These are phyloP conservation scores for Aspergillus costaricaensis DNA, from an alignment of 2,329 filamentous ascomycete genomes.

Conservation along the genomic window DNA sequence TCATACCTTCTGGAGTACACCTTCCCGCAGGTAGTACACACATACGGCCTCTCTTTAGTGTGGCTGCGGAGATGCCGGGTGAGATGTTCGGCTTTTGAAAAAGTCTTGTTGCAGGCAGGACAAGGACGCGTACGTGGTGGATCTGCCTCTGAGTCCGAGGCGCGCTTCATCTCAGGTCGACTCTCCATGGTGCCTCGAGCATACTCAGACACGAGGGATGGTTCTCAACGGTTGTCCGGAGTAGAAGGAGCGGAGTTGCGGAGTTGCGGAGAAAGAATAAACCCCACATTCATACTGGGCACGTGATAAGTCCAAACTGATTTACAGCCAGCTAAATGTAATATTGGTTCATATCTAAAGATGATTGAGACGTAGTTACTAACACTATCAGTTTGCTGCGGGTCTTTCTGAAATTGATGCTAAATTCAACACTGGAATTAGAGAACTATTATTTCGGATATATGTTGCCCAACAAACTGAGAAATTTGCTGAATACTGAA, in stretches of 20 bases:
- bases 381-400: no score
- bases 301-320: not conserved
- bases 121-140: conserved; percentile 1
- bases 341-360: no score
- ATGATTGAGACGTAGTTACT: no score
- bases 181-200: not conserved
- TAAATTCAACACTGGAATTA: no score
- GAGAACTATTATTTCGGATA: no score
- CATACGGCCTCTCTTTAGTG: conserved; percentile 83
- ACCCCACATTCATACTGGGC: not conserved
- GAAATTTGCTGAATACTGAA: no score
- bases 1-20: conserved; percentile 23
- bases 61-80: conserved; percentile 79
- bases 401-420: no score
- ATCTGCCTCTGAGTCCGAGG: not conserved
- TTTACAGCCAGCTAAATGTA: no score
- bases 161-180: not conserved
- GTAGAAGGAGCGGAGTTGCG: not conserved
- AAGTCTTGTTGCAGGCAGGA: conserved; percentile 17
- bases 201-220: not conserved
- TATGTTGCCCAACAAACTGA: no score
- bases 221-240: not conserved
- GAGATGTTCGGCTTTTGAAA: conserved; percentile 25
- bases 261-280: not conserved
- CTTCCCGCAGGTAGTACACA: conserved; percentile 22